Conservation (phyloP, 257 asterid species). For the Lantana camara region DNA sequence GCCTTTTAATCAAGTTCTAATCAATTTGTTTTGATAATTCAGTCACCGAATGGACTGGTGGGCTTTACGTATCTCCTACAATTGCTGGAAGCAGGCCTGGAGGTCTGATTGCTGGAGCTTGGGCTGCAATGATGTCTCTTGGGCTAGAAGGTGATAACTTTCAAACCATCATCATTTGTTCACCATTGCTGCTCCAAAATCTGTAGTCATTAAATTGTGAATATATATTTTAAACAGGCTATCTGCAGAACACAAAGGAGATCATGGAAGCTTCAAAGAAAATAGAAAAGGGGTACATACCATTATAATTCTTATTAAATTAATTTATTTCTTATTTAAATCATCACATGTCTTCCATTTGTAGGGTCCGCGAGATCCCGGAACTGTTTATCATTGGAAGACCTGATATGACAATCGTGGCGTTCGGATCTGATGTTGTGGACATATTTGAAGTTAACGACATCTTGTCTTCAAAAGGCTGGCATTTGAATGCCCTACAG, state of each 20-base stretch:
- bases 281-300: slow-evolving; percentile 77
- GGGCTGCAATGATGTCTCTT: slow-evolving; percentile 99
- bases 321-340: neutral
- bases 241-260: slow-evolving; percentile 81
- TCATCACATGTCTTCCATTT: slow-evolving; percentile 11
- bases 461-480: slow-evolving; percentile 82
- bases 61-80: slow-evolving; percentile 92
- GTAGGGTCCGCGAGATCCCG: slow-evolving; percentile 74
- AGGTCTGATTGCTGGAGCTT: slow-evolving; percentile 93
- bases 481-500: slow-evolving; percentile 98
- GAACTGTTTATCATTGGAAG: slow-evolving; percentile 75
- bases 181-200: too few relatives aligned
- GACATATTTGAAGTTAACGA: slow-evolving; percentile 98
- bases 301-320: slow-evolving; percentile 6
- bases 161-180: slow-evolving; percentile 8
- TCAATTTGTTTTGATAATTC: slow-evolving; percentile 18
- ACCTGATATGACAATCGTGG: slow-evolving; percentile 98
- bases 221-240: slow-evolving; percentile 50
- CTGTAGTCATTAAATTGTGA: slow-evolving; percentile 23
- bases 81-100: slow-evolving; percentile 99
- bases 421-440: slow-evolving; percentile 77
- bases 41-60: slow-evolving; percentile 99
- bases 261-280: slow-evolving; percentile 95
- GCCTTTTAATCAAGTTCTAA: slow-evolving; percentile 11
- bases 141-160: slow-evolving; percentile 76